phyloP scores from a whole-genome alignment of 495 filamentous ascomycete genomes.

The Hapsidospora chrysogenum region DNA sequence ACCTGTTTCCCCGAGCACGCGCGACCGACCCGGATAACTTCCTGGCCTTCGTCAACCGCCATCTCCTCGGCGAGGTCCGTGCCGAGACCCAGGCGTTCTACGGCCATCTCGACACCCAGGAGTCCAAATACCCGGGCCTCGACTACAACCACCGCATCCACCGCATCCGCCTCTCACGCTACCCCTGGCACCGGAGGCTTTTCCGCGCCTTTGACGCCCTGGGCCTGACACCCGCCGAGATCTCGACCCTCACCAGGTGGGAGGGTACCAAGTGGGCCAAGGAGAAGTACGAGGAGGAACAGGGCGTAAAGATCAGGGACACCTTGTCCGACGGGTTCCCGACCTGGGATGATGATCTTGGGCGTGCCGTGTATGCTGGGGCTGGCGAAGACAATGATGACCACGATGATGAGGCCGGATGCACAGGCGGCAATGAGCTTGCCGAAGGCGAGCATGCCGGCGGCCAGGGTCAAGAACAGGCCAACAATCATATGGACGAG shows the following conservation, averaged over 20 bases:
- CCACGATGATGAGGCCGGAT: no score
- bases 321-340: conserved; percentile 58
- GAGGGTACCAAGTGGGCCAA: conserved; percentile 87
- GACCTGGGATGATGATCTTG: conserved; percentile 30
- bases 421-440: no score
- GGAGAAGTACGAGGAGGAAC: conserved; percentile 66
- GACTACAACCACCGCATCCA: conserved; percentile 72
- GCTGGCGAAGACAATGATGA: no score
- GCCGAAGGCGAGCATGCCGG: no score
- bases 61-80: conserved; percentile 80
- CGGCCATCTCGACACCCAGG: conserved; percentile 65
- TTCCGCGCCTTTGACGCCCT: conserved; percentile 73
- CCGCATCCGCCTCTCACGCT: conserved; percentile 68
- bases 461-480: no score
- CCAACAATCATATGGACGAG: conserved; percentile 9
- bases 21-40: conserved; percentile 33
- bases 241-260: conserved; percentile 69
- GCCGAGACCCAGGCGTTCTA: conserved; percentile 75
- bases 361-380: no score
- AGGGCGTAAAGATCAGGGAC: conserved; percentile 54
- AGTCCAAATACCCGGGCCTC: conserved; percentile 81
- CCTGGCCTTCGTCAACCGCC: conserved; percentile 30
- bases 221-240: conserved; percentile 57
- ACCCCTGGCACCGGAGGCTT: conserved; percentile 61
- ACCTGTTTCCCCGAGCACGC: conserved; percentile 35